Evolutionary conservation across 148 eudicot species (phyloP), one percentile per base, ranked within the genome.

Genomic region (Rhododendron simsii): DNA sequence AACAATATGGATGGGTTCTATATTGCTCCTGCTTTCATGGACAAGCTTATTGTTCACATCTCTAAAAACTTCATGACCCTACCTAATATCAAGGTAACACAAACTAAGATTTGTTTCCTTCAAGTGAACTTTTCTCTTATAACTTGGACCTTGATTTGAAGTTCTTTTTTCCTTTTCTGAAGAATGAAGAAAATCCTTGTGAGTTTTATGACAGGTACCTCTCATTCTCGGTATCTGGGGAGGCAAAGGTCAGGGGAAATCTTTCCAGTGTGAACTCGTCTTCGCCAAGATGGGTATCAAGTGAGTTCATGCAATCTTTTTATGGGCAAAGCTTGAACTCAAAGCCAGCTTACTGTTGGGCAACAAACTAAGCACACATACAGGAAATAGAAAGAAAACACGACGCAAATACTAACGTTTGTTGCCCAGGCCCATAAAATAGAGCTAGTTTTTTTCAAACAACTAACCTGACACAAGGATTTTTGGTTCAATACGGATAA

Each of bases 211-310:
- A 73, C 76, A 93, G 95, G 88, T 94, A 76, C 96, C 96, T 14
- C 94, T 94, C 45, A 94, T 94, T 76, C 87, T 94, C 85, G 96
- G 96, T 91, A 87, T 94, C 48, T 94, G 96, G 96, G 96, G 96
- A 91, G 96, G 96, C 87, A 94, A 94, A 87, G 96, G 96, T 85
- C 96, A 94, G 82, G 96, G 96, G 9, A 94, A 94, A 85, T 94
- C 96, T 84, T 94, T 94, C 91, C 96, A 94, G 89, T 90, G 92
- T 84, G 96, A 94, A 86, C 95, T 94, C 65, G 96, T 93, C 57
- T 93, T 94, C 55, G 90, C 91, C 78, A 94, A 94, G 94, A 90
- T 94, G 95, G 95, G 95, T 80, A 94, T 94, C 91, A 94, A 87
- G 96, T 94, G 83, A 93, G 95, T 89, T 71, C 76, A 30, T 71